A percentile compares a stretch with the other conserved stretches of the same genome.
Evolutionary conservation across 352 stramenopile genomes (phyloP).

Genomic region (Globisporangium emineosum): DNA sequence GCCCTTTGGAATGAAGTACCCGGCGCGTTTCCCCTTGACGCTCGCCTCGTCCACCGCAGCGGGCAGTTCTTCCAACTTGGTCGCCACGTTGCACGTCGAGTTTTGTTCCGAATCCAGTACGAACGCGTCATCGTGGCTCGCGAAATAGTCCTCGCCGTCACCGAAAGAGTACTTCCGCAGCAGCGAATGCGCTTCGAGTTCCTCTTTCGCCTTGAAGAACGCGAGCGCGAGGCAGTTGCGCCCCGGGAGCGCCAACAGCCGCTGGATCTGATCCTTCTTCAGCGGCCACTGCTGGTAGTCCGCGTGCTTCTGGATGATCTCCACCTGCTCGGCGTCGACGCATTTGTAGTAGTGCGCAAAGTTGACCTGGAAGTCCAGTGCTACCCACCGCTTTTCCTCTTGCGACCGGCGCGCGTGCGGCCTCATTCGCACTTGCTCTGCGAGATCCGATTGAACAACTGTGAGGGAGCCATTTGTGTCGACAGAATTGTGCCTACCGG

Average conservation of each 20-base stretch:
- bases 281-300: constrained; percentile 52
- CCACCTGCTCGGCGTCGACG: constrained; percentile 42
- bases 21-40: constrained; percentile 9
- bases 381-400: constrained; percentile 71
- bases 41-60: constrained; percentile 26
- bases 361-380: constrained; percentile 57
- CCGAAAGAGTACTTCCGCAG: constrained; percentile 71
- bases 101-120: constrained; percentile 3
- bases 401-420: constrained; percentile 35
- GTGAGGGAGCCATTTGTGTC: neutral
- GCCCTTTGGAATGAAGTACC: constrained; percentile 19
- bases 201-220: constrained; percentile 58
- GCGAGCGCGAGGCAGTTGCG: constrained; percentile 67
- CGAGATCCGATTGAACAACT: constrained; percentile 15
- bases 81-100: constrained; percentile 12
- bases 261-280: constrained; percentile 42
- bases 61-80: constrained; percentile 36
- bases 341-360: constrained; percentile 73
- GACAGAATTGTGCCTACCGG: neutral
- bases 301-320: constrained; percentile 50
- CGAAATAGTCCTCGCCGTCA: constrained; percentile 64
- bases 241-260: constrained; percentile 49
- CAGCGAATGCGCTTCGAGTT: constrained; percentile 55
- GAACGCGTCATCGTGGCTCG: constrained; percentile 40
- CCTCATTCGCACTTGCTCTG: constrained; percentile 47